A percentile compares a stretch with the other conserved stretches of the same genome.
Evolutionary conservation across 2,329 filamentous ascomycete species (phyloP).

Genomic region (Xylariaceae sp.): DNA sequence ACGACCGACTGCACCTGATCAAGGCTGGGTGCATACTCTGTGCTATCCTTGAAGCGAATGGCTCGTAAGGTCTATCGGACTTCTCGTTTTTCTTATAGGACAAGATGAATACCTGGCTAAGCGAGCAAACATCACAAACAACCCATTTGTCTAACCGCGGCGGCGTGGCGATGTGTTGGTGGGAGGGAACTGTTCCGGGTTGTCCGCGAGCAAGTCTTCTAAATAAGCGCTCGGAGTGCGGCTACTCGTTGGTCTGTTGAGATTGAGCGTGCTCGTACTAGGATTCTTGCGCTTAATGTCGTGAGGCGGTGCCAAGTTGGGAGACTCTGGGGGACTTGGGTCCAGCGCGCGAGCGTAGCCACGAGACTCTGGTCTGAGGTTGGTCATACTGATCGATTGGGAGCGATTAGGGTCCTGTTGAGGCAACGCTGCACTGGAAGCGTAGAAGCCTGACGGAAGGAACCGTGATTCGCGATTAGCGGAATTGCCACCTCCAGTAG

Average conservation of each 20-base stretch:
- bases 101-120: too few relatives aligned
- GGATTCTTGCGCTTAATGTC: slow-evolving; percentile 36
- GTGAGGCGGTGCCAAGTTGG: slow-evolving; percentile 43
- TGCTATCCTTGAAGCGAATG: too few relatives aligned
- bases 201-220: slow-evolving; percentile 82
- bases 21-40: too few relatives aligned
- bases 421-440: slow-evolving; percentile 57
- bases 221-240: slow-evolving; percentile 85
- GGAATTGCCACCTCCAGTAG: slow-evolving; percentile 48
- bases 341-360: slow-evolving; percentile 47
- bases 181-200: slow-evolving; percentile 51
- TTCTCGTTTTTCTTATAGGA: too few relatives aligned
- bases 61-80: too few relatives aligned
- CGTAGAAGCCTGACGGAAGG: slow-evolving; percentile 88
- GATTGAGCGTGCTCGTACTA: slow-evolving; percentile 64
- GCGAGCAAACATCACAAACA: too few relatives aligned
- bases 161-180: too few relatives aligned
- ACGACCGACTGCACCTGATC: too few relatives aligned
- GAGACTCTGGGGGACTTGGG: slow-evolving; percentile 63
- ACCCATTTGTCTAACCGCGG: too few relatives aligned
- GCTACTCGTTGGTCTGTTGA: slow-evolving; percentile 61
- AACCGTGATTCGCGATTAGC: slow-evolving; percentile 71
- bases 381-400: slow-evolving; percentile 57
- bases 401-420: slow-evolving; percentile 40
- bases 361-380: slow-evolving; percentile 55